Percentiles rank a stretch among this genome's conserved stretches.
phyloP scores from a whole-genome alignment of 2,329 filamentous ascomycete species.

The Alternaria sp. region DNA sequence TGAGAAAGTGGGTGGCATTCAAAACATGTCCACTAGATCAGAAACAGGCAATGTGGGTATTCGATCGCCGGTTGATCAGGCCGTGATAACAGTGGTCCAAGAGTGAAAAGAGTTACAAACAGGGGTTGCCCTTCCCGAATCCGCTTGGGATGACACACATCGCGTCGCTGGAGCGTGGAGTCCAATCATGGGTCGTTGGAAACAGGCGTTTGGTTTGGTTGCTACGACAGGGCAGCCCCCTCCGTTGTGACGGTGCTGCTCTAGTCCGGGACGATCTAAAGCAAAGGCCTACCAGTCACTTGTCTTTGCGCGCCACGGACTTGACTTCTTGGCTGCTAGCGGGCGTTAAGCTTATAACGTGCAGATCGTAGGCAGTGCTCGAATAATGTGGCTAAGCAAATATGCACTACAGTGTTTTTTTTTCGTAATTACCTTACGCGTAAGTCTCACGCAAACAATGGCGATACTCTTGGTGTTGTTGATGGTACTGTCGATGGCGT shows the following conservation, averaged over 20 bases:
- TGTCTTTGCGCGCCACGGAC: slow-evolving; percentile 23
- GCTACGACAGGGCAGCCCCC: not conserved
- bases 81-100: not conserved
- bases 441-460: slow-evolving; percentile 1
- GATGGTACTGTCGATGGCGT: not conserved
- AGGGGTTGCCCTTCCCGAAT: slow-evolving; percentile 12
- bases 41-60: slow-evolving; percentile 12
- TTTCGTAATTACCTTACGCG: slow-evolving; percentile 4
- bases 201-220: slow-evolving; percentile 10
- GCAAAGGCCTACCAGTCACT: slow-evolving; percentile 15
- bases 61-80: slow-evolving; percentile 11
- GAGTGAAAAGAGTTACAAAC: slow-evolving; percentile 19
- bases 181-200: not conserved
- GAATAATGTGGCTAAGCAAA: not conserved
- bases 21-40: slow-evolving; percentile 17
- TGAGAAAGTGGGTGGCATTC: not conserved
- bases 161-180: slow-evolving; percentile 12
- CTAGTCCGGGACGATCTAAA: slow-evolving; percentile 5
- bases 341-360: slow-evolving; percentile 12
- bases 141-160: slow-evolving; percentile 17
- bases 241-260: slow-evolving; percentile 8
- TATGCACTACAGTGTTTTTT: not conserved
- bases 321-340: slow-evolving; percentile 29
- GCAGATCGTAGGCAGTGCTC: slow-evolving; percentile 13
- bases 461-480: not conserved